These are phyloP conservation scores for Coemansia sp. DNA, from an alignment of 192 early-diverging fungal genomes.

Conservation along the genomic window DNA sequence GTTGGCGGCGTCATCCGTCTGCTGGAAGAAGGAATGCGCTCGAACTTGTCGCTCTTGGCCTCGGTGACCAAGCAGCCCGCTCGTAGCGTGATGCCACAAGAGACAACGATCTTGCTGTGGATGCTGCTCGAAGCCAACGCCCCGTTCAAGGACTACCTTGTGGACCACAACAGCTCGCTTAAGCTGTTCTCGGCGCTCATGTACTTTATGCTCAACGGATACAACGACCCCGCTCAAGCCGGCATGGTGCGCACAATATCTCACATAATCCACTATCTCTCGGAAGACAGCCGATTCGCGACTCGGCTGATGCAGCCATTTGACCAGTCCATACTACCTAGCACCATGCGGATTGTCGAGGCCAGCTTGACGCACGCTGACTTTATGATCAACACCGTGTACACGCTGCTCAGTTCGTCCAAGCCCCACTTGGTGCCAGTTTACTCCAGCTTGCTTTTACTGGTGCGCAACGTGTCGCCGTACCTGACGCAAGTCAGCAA, in stretches of 20 bases:
- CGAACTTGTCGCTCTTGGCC: conserved; percentile 42
- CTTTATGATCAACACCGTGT: conserved; percentile 79
- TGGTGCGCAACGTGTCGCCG: conserved; percentile 81
- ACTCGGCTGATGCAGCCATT: conserved; percentile 53
- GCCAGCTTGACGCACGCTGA: conserved; percentile 72
- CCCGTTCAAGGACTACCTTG: conserved; percentile 41
- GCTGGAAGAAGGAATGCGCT: conserved; percentile 73
- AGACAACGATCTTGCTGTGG: conserved; percentile 85
- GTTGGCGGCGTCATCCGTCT: conserved; percentile 76
- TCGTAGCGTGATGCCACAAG: conserved; percentile 48
- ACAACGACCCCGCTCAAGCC: conserved; percentile 42
- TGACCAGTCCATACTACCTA: conserved; percentile 54
- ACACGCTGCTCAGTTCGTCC: conserved; percentile 72
- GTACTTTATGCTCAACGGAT: conserved; percentile 51
- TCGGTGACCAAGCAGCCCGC: conserved; percentile 41
- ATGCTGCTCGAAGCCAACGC: conserved; percentile 76
- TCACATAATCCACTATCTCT: conserved; percentile 57
- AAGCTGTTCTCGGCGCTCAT: conserved; percentile 40
- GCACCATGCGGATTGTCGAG: conserved; percentile 59
- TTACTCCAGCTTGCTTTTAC: conserved; percentile 74
- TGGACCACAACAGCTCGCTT: conserved; percentile 48
- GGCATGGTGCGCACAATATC: conserved; percentile 69
- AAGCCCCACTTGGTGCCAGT: conserved; percentile 62
- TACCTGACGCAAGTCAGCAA: conserved; percentile 74
- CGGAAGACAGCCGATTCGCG: conserved; percentile 46